A percentile compares a stretch with the other conserved stretches of the same genome.
These are phyloP conservation scores for Isabelozyma pseudorhagii DNA, from an alignment of 805 yeast genomes.

Conservation along the genomic window DNA sequence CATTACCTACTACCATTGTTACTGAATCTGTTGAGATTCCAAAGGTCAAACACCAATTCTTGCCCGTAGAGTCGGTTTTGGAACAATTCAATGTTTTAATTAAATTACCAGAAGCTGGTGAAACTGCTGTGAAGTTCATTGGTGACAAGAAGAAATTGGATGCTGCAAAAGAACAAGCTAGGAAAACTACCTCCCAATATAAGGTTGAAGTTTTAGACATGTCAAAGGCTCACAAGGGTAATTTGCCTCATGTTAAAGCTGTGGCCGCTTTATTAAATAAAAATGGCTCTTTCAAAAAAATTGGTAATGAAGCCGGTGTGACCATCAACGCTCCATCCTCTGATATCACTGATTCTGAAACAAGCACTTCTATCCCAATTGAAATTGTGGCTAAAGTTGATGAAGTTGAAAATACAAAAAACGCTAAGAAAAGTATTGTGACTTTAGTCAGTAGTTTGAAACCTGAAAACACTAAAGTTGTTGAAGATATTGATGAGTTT, in stretches of 20 bases:
- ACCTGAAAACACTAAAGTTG: conserved; percentile 58
- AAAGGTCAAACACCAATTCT: conserved; percentile 62
- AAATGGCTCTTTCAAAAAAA: conserved; percentile 43
- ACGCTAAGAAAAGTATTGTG: conserved; percentile 71
- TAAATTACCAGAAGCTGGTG: conserved; percentile 48
- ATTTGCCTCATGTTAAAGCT: conserved; percentile 69
- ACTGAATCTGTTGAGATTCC: conserved; percentile 65
- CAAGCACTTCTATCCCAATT: conserved; percentile 46
- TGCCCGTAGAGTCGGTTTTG: conserved; percentile 54
- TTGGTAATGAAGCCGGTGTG: conserved; percentile 36
- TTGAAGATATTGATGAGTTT: conserved; percentile 67
- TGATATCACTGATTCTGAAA: conserved; percentile 35
- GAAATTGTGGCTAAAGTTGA: conserved; percentile 54
- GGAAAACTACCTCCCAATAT: conserved; percentile 55
- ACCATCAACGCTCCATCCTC: conserved; percentile 39
- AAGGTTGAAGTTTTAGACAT: conserved; percentile 72
- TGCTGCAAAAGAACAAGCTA: conserved; percentile 62
- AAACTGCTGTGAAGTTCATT: conserved; percentile 52
- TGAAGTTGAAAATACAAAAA: conserved; percentile 49
- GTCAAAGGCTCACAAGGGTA: conserved; percentile 84
- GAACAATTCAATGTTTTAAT: conserved; percentile 56
- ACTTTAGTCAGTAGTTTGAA: conserved; percentile 66
- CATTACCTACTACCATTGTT: conserved; percentile 43
- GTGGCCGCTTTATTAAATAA: conserved; percentile 65
- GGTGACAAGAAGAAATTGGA: conserved; percentile 58